Evolutionary conservation across 2,329 filamentous ascomycete species (phyloP), one percentile per base, ranked within the genome.

Genomic region (Nigrospora osmanthi): DNA sequence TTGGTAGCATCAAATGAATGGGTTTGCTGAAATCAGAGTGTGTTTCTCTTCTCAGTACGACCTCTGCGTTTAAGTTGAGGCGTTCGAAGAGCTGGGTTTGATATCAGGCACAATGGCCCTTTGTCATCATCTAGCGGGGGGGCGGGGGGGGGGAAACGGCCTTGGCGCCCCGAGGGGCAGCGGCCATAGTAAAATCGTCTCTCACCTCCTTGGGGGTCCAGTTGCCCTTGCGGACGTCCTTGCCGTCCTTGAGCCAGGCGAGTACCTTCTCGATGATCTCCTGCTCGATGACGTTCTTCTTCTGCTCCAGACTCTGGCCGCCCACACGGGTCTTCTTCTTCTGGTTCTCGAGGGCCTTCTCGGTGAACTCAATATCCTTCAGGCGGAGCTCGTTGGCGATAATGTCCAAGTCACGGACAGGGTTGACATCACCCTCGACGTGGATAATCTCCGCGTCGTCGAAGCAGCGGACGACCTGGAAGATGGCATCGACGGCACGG

Each of bases 21-120:
- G 45, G 34, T 49, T 48, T 32, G 32, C 49, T 49, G 44, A 35
- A 54, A 69, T 88, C 86, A 89, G 86, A 81, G 66, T 71, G 70
- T 76, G 77, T 80, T 72, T 54, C 75, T 87, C 76, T 85, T 96
- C 89, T 94, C 91, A 96, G 70, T 64, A 81, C 80, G 76, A 75
- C 76, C 85, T 88, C 85, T 75, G 77, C 78, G 81, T 87, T 81
- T 71, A 68, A 71, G 66, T 71, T 78, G 82, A 87, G 85, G 80
- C 78, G 81, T 84, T 97, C 91, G 85, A 95, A 86, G 93, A 98
- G 93, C 93, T 98, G 93, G 93, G 93, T 88, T 95, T 90, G 87
- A 75, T 28, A 78, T 89, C 86, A 86, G 90, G 89, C 87, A 78
- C 70, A 74, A 75, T 78, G 83, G 88, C 89, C 93, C 85, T 95